These are phyloP conservation scores for Sphagnum magellanicum DNA, from an alignment of 228 moss, liverwort and hornwort species.

Conservation along the genomic window DNA sequence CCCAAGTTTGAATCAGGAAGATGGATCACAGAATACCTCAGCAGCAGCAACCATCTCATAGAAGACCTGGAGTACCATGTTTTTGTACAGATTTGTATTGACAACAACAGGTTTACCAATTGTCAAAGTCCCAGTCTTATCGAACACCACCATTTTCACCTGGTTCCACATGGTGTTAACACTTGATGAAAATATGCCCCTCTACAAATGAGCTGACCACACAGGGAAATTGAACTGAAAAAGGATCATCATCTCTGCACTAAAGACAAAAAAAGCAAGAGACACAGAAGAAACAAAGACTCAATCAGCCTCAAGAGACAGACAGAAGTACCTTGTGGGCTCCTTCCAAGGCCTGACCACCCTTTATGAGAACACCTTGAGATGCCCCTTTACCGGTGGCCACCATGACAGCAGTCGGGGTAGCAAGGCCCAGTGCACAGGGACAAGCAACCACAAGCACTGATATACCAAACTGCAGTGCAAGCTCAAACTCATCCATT, in stretches of 20 bases:
- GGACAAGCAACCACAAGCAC: conserved; percentile 96
- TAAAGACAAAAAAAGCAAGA: background rate
- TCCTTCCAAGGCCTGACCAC: conserved; percentile 88
- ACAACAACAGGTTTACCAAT: conserved; percentile 89
- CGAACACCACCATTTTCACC: conserved; percentile 89
- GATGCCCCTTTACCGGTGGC: conserved; percentile 95
- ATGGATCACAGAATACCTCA: conserved; percentile 34
- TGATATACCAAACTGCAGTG: conserved; percentile 95
- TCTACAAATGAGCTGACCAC: too few relatives aligned
- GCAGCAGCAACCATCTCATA: conserved; percentile 75
- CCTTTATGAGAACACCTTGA: conserved; percentile 95
- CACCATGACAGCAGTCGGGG: conserved; percentile 98
- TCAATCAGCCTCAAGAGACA: background rate
- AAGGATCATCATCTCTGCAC: too few relatives aligned
- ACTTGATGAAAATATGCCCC: too few relatives aligned
- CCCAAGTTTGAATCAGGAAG: too few relatives aligned
- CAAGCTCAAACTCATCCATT: conserved; percentile 97
- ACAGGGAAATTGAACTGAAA: too few relatives aligned
- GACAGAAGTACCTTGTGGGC: conserved; percentile 67
- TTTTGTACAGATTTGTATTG: conserved; percentile 81
- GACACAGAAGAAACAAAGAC: background rate
- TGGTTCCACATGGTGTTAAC: conserved; percentile 3
- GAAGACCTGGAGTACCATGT: conserved; percentile 69
- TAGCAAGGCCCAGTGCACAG: conserved; percentile 96
- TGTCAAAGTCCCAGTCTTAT: conserved; percentile 94